Base-by-base conservation (phyloP, 2,329 filamentous ascomycete species). In the Sphaerostilbella broomeana region DNA sequence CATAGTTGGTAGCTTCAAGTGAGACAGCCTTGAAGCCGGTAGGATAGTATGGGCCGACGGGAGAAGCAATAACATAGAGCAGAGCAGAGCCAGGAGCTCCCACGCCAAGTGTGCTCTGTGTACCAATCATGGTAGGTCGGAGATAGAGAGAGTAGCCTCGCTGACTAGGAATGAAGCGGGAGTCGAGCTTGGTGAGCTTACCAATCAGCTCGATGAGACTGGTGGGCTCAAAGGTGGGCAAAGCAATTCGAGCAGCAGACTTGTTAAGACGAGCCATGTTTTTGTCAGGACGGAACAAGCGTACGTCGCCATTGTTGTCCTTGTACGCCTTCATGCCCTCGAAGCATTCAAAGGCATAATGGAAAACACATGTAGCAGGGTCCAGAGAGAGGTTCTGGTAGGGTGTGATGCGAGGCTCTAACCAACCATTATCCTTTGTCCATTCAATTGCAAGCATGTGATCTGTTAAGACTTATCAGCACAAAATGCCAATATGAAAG, bases 311-410 rank as follows among this genome's bases (percentile, higher is more conserved):
- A 29, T 77, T 60, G 55, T 75, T 78, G 68, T 94, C 87, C 65
- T 90, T 94, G 75, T 98, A 98, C 44, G 92, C 92, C 72, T 98
- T 98, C 88, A 97, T 95, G 52, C 92, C 92, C 71, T 98, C 92
- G 65, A 98, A 98, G 63, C 85, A 92, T 65, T 94, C 86, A 59
- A 97, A 97, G 34, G 87, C 92, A 66, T 98, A 98, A 75, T 98
- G 92, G 68, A 98, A 90, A 47, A 97, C 92, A 68, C 89, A 97
- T 22, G 87, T 92, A 29, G 92, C 87, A 18, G 92, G 92, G 63
- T 97, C 92, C 54, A 98, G 83, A 31, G 86, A 90, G 53, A 98
- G 85, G 68, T 95, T 95, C 67, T 95, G 88, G 72, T 97, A 97
- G 15, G 92, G 92, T 13, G 77, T 81, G 59, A 98, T 97, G 49